phyloP scores from a whole-genome alignment of 2,329 filamentous ascomycete genomes.

The Epichloe typhina region DNA sequence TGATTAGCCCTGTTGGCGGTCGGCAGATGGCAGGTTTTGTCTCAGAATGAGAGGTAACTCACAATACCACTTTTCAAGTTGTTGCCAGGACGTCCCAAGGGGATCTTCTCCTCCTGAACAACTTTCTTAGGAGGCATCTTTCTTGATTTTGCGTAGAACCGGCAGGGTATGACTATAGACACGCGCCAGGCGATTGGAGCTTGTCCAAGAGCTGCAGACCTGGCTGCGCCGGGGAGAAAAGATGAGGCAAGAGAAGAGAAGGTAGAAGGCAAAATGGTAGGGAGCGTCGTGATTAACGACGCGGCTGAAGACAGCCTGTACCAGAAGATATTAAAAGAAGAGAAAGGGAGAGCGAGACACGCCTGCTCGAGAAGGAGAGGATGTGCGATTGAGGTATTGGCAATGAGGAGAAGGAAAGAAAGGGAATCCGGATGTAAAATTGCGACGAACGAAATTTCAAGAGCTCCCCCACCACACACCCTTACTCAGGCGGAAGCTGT shows the following conservation, averaged over 20 bases:
- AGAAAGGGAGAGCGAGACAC: slow-evolving; percentile 5
- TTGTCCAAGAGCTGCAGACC: slow-evolving; percentile 46
- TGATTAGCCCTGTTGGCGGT: slow-evolving; percentile 4
- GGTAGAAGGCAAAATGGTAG: slow-evolving; percentile 20
- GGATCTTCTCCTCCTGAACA: slow-evolving; percentile 86
- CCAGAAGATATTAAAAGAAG: slow-evolving; percentile 8
- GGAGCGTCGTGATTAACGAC: slow-evolving; percentile 30
- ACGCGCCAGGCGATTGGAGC: slow-evolving; percentile 39
- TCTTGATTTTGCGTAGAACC: slow-evolving; percentile 48
- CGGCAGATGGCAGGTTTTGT: too few relatives aligned
- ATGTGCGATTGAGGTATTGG: neutral
- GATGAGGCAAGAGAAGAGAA: slow-evolving; percentile 41
- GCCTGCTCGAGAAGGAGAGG: slow-evolving; percentile 13
- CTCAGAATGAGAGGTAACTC: slow-evolving; percentile 20
- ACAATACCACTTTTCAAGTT: slow-evolving; percentile 99
- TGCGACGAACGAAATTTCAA: slow-evolving; percentile 19
- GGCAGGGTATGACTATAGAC: slow-evolving; percentile 34
- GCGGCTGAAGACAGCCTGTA: slow-evolving; percentile 30
- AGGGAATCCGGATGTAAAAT: slow-evolving; percentile 11
- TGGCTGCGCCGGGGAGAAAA: slow-evolving; percentile 48
- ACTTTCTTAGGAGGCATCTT: slow-evolving; percentile 94
- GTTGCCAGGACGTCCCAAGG: slow-evolving; percentile 91
- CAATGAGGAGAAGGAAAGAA: slow-evolving; percentile 7
- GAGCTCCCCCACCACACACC: slow-evolving; percentile 8
- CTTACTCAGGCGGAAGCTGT: neutral